Evolutionary conservation across 805 yeast genomes (phyloP).

Genomic region (Blastobotrys attinorum): DNA sequence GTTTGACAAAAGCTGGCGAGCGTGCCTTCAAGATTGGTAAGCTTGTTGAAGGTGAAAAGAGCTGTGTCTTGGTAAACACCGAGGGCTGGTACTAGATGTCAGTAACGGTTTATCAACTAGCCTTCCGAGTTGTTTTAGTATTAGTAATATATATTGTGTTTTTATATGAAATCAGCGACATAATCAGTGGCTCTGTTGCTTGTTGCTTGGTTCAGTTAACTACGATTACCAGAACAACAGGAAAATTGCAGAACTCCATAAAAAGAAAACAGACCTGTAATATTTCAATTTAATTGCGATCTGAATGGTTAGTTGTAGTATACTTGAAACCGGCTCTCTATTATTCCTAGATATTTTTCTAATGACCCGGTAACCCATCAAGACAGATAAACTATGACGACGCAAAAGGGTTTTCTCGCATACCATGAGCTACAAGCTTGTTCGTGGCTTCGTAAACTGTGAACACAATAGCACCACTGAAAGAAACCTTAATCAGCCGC

Average conservation of each 20-base stretch:
- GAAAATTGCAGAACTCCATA: no score
- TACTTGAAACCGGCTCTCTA: no score
- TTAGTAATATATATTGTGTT: no score
- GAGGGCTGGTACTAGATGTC: slow-evolving; percentile 27
- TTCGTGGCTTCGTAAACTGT: slow-evolving; percentile 54
- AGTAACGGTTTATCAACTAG: background rate
- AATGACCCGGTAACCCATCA: no score
- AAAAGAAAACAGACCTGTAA: no score
- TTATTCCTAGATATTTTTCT: background rate
- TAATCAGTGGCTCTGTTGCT: no score
- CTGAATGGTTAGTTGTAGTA: no score
- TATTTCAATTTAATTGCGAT: no score
- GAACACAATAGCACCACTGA: slow-evolving; percentile 64
- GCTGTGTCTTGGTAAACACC: slow-evolving; percentile 27
- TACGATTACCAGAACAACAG: no score
- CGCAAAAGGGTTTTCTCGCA: slow-evolving; percentile 34
- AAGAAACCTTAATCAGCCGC: slow-evolving; percentile 59
- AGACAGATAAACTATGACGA: slow-evolving; percentile 3
- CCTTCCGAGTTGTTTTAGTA: no score
- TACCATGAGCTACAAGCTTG: slow-evolving; percentile 33
- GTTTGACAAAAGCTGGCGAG: slow-evolving; percentile 63
- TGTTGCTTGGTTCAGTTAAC: no score
- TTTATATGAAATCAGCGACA: no score
- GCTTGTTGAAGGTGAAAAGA: slow-evolving; percentile 38
- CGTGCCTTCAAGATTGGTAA: slow-evolving; percentile 63